A percentile compares a stretch with the other conserved stretches of the same genome.
These are phyloP conservation scores for Hypoxylon crocopeplum DNA, from an alignment of 495 filamentous ascomycete species.

Conservation along the genomic window DNA sequence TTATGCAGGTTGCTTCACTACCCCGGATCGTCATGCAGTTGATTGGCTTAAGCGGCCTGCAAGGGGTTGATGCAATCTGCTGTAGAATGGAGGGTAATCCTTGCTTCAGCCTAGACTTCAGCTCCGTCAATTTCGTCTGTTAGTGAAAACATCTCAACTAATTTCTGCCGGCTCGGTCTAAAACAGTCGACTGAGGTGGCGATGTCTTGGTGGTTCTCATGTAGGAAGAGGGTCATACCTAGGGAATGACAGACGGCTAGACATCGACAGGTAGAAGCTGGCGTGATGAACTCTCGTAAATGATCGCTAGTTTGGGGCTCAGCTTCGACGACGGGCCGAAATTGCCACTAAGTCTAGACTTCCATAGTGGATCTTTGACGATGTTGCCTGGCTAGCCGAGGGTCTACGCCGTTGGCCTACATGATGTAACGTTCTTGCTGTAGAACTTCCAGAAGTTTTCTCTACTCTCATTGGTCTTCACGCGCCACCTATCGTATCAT, in stretches of 20 bases:
- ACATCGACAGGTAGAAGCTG: no score
- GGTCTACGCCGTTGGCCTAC: slow-evolving; percentile 11
- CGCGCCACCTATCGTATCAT: neutral
- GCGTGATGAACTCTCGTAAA: no score
- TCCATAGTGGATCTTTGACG: slow-evolving; percentile 6
- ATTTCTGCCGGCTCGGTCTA: neutral
- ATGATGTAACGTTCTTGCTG: neutral
- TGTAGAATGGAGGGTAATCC: neutral
- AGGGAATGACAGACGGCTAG: no score
- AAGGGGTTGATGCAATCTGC: neutral
- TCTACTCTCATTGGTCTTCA: neutral
- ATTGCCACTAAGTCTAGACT: slow-evolving; percentile 8
- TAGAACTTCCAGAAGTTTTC: neutral
- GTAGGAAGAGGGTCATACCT: no score
- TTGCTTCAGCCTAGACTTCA: slow-evolving; percentile 1
- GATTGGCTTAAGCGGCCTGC: slow-evolving; percentile 7
- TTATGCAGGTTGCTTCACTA: slow-evolving; percentile 32
- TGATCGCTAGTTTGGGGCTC: neutral
- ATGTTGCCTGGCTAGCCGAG: slow-evolving; percentile 13
- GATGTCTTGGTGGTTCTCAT: no score
- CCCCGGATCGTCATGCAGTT: slow-evolving; percentile 22
- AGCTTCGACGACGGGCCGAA: slow-evolving; percentile 9
- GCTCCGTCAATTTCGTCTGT: neutral
- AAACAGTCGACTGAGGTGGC: neutral
- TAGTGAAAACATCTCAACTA: no score